These are phyloP conservation scores for Penicillium sp. DNA, from an alignment of 2,329 filamentous ascomycete species.

Conservation along the genomic window DNA sequence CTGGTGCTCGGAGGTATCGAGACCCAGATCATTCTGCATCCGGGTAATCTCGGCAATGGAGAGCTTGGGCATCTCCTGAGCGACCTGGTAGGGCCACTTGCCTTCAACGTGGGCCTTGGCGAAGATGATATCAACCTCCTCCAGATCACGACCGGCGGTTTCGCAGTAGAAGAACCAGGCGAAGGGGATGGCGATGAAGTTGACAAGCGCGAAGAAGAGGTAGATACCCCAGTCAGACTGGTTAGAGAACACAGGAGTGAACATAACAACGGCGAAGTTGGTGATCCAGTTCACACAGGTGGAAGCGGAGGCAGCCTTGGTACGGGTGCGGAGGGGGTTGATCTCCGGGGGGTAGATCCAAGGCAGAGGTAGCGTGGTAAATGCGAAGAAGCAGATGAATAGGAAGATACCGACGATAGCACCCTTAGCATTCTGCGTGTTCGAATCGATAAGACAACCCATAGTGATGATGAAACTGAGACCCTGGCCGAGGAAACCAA, in stretches of 20 bases:
- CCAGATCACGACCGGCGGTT: conserved; percentile 43
- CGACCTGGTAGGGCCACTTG: conserved; percentile 30
- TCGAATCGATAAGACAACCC: conserved; percentile 31
- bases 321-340: conserved; percentile 54
- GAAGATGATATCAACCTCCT: conserved; percentile 44
- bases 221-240: conserved; percentile 40
- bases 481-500: conserved; percentile 37
- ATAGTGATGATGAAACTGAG: conserved; percentile 35
- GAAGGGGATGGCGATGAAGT: conserved; percentile 48
- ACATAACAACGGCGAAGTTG: conserved; percentile 55
- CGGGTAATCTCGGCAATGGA: conserved; percentile 26
- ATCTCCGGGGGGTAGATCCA: conserved; percentile 55
- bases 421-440: conserved; percentile 29
- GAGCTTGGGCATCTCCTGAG: conserved; percentile 32
- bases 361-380: conserved; percentile 62
- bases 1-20: conserved; percentile 11
- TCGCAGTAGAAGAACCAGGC: conserved; percentile 55
- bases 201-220: conserved; percentile 43
- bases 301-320: conserved; percentile 53
- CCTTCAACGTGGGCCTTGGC: conserved; percentile 42
- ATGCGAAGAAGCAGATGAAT: conserved; percentile 66
- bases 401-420: conserved; percentile 61
- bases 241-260: conserved; percentile 40
- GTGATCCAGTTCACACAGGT: conserved; percentile 55
- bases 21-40: conserved; percentile 27